Evolutionary conservation across 2,329 filamentous ascomycete genomes (phyloP), one percentile per base, ranked within the genome.

Genomic region (Colletotrichum acutatum): DNA sequence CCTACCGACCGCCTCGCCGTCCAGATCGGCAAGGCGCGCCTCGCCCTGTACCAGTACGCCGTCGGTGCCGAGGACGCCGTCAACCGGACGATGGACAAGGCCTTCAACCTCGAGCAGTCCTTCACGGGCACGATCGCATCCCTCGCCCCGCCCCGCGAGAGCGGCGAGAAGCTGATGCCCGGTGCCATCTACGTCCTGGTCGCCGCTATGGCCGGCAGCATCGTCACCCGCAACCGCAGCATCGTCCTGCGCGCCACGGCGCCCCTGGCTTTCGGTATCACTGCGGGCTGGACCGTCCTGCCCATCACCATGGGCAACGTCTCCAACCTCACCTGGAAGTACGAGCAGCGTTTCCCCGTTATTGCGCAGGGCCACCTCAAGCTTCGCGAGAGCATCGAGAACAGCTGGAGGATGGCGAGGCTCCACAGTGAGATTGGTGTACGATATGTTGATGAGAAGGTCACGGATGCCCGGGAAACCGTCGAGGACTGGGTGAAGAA

Each of bases 231-330:
- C 75, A 97, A 97, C 87, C 92, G 96, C 78, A 95, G 93, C 83
- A 89, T 98, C 75, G 82, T 98, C 75, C 86, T 99, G 66, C 92
- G 97, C 77, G 91, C 92, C 66, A 87, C 92, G 2, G 89, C 94
- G 2, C 97, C 97, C 12, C 83, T 96, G 62, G 91, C 92, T 24
- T 90, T 98, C 56, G 97, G 95, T 76, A 86, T 97, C 75, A 91
- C 91, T 68, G 94, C 95, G 69, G 95, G 94, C 72, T 97, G 95
- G 91, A 87, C 91, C 74, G 91, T 98, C 52, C 85, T 99, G 61
- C 97, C 97, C 57, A 87, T 97, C 76, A 99, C 97, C 54, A 97
- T 95, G 89, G 87, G 90, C 82, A 99, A 99, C 83, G 91, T 97
- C 32, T 91, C 92, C 56, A 92, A 96, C 80, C 86, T 98, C 80